These are phyloP conservation scores for Barnettozyma wickerhamii DNA, from an alignment of 805 yeast genomes.

Conservation along the genomic window DNA sequence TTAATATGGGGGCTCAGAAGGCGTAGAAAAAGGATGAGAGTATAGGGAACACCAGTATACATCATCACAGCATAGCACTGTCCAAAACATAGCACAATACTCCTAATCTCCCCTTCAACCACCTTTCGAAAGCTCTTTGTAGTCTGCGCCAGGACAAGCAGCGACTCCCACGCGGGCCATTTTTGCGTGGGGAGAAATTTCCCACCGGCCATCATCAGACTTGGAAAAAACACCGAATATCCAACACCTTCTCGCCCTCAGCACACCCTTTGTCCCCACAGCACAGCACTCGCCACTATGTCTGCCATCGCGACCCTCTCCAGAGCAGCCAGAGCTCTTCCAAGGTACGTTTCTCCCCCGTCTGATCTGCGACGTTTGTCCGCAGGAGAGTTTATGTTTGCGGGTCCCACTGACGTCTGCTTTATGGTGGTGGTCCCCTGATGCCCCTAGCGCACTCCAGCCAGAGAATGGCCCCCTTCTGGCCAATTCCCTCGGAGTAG, in stretches of 20 bases:
- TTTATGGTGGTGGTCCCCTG: neutral
- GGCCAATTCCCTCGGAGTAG: neutral
- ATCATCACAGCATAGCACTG: no score
- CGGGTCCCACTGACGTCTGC: no score
- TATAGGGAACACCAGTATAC: no score
- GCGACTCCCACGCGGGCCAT: no score
- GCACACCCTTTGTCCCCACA: neutral
- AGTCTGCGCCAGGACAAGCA: no score
- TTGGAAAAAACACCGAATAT: neutral
- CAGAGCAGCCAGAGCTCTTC: slow-evolving; percentile 15
- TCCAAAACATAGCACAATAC: no score
- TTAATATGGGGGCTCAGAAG: no score
- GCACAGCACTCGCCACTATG: slow-evolving; percentile 7
- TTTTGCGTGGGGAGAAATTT: neutral
- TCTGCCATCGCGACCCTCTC: slow-evolving; percentile 19
- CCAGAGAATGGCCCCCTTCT: neutral
- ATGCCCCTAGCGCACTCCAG: neutral
- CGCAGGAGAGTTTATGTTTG: no score
- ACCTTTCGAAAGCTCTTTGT: no score
- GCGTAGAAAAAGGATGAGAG: no score
- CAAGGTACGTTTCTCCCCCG: slow-evolving; percentile 13
- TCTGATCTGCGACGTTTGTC: neutral
- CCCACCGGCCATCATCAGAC: neutral
- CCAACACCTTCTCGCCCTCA: neutral
- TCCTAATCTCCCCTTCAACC: no score